These are phyloP conservation scores for Rhodotorula sp. DNA, from an alignment of 1,284 basidiomycete species.

Conservation along the genomic window DNA sequence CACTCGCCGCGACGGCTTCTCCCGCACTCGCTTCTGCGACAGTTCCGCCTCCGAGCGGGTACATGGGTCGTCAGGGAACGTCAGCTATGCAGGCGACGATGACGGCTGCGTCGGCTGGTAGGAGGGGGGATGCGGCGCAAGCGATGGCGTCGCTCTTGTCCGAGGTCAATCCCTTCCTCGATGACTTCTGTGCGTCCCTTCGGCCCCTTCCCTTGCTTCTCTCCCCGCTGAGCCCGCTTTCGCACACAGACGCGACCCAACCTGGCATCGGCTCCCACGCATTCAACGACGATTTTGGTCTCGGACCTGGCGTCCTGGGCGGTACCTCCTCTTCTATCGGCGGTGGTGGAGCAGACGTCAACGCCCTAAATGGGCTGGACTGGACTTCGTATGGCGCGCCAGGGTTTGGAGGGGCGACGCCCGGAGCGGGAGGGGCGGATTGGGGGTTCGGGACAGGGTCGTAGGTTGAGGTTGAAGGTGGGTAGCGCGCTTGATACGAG, in stretches of 20 bases:
- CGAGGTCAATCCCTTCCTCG: conserved; percentile 27
- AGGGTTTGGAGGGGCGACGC: not conserved
- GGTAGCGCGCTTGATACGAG: too few relatives aligned
- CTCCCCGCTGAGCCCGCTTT: too few relatives aligned
- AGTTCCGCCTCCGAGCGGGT: not conserved
- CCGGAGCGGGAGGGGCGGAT: too few relatives aligned
- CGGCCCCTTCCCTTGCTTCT: not conserved
- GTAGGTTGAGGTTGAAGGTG: too few relatives aligned
- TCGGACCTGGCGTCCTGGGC: not conserved
- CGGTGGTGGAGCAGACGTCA: not conserved
- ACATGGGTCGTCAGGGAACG: not conserved
- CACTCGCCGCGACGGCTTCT: not conserved
- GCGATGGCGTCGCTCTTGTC: conserved; percentile 25
- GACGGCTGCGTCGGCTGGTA: conserved; percentile 5
- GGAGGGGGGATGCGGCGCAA: conserved; percentile 16
- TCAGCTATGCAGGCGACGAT: conserved; percentile 5
- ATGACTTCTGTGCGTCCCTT: conserved; percentile 12
- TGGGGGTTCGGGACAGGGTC: too few relatives aligned
- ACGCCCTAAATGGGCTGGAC: not conserved
- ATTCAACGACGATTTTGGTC: conserved; percentile 27
- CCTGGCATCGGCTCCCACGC: conserved; percentile 15
- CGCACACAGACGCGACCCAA: conserved; percentile 11
- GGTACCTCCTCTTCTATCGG: not conserved
- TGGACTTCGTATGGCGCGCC: not conserved
- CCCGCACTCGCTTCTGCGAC: not conserved